phyloP scores from a whole-genome alignment of 176 grass and related monocot species.

The Aegilops tauschii region DNA sequence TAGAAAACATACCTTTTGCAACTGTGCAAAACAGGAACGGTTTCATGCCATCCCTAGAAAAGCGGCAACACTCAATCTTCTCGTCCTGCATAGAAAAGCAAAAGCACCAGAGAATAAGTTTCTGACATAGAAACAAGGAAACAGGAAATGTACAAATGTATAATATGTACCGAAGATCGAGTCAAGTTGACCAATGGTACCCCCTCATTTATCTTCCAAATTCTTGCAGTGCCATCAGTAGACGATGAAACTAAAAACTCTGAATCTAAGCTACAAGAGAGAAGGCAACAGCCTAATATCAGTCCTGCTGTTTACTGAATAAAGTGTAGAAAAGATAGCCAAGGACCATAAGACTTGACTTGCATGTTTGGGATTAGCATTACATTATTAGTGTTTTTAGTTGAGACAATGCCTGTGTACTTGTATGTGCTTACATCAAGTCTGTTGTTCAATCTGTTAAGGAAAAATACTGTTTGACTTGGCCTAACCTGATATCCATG shows the following conservation, averaged over 20 bases:
- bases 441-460: conserved; percentile 12
- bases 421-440: conserved; percentile 15
- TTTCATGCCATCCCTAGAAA: conserved; percentile 98
- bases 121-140: conserved; percentile 21
- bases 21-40: conserved; percentile 93
- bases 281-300: conserved; percentile 12
- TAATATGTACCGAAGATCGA: conserved; percentile 62
- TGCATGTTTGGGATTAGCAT: neutral
- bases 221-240: conserved; percentile 93
- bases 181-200: conserved; percentile 68
- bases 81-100: conserved; percentile 60
- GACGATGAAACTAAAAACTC: conserved; percentile 96
- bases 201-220: conserved; percentile 94
- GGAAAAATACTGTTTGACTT: neutral
- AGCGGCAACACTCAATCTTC: conserved; percentile 89
- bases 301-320: conserved; percentile 1
- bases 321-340: conserved; percentile 2
- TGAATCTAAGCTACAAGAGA: conserved; percentile 84
- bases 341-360: neutral
- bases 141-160: neutral
- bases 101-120: neutral
- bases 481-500: conserved; percentile 94
- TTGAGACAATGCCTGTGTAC: neutral
- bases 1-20: conserved; percentile 68
- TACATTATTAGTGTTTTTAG: neutral